phyloP scores from a whole-genome alignment of 23 red algal species.

The Gracilariopsis chorda region DNA sequence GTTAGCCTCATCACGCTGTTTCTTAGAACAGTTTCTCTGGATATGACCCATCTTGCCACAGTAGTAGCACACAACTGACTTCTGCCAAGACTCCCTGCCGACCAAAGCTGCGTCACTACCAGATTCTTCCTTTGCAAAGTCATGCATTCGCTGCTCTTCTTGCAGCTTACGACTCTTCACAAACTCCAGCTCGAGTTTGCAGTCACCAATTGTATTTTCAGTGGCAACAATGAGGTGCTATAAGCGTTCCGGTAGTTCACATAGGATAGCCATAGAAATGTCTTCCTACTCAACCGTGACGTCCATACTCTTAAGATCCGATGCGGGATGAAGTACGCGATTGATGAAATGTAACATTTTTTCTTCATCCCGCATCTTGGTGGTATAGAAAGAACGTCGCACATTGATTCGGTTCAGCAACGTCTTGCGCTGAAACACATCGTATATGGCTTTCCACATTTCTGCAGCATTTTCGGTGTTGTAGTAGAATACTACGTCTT shows the following conservation, averaged over 20 bases:
- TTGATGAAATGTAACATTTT: conserved; percentile 40
- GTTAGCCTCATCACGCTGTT: not conserved
- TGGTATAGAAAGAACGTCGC: not conserved
- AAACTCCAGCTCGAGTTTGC: no score
- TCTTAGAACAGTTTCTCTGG: not conserved
- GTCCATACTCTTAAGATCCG: not conserved
- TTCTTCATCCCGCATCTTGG: conserved; percentile 12
- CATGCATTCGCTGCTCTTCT: no score
- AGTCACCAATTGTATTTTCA: not conserved
- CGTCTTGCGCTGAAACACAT: conserved; percentile 22
- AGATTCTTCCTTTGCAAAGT: not conserved
- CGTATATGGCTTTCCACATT: conserved; percentile 26
- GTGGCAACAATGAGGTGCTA: conserved; percentile 14
- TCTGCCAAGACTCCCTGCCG: no score
- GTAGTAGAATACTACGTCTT: no score
- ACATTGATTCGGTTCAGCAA: conserved; percentile 1
- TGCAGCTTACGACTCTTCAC: no score
- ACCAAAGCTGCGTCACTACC: not conserved
- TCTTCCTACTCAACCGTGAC: not conserved
- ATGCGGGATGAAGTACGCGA: conserved; percentile 2
- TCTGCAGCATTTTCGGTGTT: not conserved
- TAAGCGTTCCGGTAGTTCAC: not conserved
- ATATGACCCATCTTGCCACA: conserved; percentile 37
- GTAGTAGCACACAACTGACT: conserved; percentile 2
- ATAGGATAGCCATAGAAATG: not conserved